Percentiles rank a stretch among this genome's conserved stretches.
phyloP scores from a whole-genome alignment of 169 alveolate species.

The Sarcocystis neurona region DNA sequence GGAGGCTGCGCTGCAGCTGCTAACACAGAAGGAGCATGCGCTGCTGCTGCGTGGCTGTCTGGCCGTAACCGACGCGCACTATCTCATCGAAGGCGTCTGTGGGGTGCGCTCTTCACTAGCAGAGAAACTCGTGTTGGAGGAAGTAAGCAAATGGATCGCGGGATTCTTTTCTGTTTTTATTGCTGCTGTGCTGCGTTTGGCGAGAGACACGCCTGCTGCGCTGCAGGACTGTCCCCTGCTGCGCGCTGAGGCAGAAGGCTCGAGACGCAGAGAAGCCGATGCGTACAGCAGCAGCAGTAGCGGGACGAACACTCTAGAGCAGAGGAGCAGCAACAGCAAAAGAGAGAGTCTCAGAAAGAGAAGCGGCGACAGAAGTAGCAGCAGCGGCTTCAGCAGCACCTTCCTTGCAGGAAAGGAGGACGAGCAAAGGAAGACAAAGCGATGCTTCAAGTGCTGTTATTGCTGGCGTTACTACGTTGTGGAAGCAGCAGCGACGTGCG shows the following conservation, averaged over 20 bases:
- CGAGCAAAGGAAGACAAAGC: too few species aligned
- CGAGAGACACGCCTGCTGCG: slow-evolving; percentile 42
- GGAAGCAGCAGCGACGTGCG: too few species aligned
- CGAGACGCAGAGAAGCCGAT: neutral
- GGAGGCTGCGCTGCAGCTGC: slow-evolving; percentile 14
- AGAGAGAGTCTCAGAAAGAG: too few species aligned
- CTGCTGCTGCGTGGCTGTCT: slow-evolving; percentile 47
- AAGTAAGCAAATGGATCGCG: slow-evolving; percentile 40
- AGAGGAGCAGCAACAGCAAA: too few species aligned
- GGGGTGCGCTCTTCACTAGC: slow-evolving; percentile 1
- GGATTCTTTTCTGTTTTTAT: slow-evolving; percentile 42
- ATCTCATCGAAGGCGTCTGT: slow-evolving; percentile 46
- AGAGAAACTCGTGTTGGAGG: slow-evolving; percentile 8
- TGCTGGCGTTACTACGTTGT: too few species aligned
- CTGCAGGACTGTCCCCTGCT: slow-evolving; percentile 6
- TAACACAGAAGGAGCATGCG: slow-evolving; percentile 21
- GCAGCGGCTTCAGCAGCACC: too few species aligned
- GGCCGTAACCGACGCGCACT: slow-evolving; percentile 55
- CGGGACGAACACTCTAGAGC: too few species aligned
- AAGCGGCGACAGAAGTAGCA: too few species aligned
- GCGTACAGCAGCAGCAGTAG: too few species aligned
- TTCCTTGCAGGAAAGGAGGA: too few species aligned
- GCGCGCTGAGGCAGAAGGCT: slow-evolving; percentile 5
- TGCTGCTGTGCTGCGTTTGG: neutral
- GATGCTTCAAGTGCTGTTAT: too few species aligned